A percentile compares a stretch with the other conserved stretches of the same genome.
Evolutionary conservation across 495 filamentous ascomycete genomes (phyloP).

Genomic region (Penicillium roqueforti): DNA sequence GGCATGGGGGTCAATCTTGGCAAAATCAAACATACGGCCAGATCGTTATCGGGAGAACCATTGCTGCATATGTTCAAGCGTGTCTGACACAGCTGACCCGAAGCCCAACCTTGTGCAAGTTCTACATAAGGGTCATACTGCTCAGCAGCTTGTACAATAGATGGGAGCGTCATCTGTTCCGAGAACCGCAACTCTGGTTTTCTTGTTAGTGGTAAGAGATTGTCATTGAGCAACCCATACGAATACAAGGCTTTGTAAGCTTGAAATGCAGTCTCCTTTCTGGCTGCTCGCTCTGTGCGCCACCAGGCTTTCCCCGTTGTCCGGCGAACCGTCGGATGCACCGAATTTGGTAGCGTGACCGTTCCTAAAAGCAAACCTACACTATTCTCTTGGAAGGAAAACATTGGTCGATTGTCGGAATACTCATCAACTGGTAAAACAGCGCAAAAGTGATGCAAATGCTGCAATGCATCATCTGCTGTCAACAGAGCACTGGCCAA

Average conservation of each 20-base stretch:
- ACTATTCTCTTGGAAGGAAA: slow-evolving; percentile 35
- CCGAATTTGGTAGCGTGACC: slow-evolving; percentile 67
- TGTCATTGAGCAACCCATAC: slow-evolving; percentile 70
- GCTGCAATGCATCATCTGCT: slow-evolving; percentile 63
- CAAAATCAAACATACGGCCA: slow-evolving; percentile 44
- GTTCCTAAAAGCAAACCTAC: slow-evolving; percentile 20
- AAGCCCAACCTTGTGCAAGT: slow-evolving; percentile 53
- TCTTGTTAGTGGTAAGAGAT: slow-evolving; percentile 61
- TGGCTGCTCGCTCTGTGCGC: slow-evolving; percentile 69
- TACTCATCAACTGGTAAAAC: slow-evolving; percentile 55
- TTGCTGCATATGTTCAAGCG: slow-evolving; percentile 28
- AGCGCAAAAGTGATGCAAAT: slow-evolving; percentile 80
- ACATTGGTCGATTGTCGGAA: slow-evolving; percentile 47
- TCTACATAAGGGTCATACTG: slow-evolving; percentile 64
- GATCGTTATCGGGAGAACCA: slow-evolving; percentile 22
- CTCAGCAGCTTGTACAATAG: slow-evolving; percentile 47
- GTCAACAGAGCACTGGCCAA: slow-evolving; percentile 65
- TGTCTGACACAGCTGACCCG: slow-evolving; percentile 31
- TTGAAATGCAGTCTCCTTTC: slow-evolving; percentile 78
- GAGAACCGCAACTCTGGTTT: slow-evolving; percentile 20
- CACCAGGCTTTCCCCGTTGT: slow-evolving; percentile 52
- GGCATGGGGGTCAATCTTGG: slow-evolving; percentile 43
- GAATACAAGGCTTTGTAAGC: slow-evolving; percentile 69
- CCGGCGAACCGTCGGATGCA: slow-evolving; percentile 59
- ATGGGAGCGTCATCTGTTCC: slow-evolving; percentile 13